Evolutionary conservation across 2,329 filamentous ascomycete species (phyloP), one percentile per base, ranked within the genome.

Genomic region (Paecilomyces sp.): DNA sequence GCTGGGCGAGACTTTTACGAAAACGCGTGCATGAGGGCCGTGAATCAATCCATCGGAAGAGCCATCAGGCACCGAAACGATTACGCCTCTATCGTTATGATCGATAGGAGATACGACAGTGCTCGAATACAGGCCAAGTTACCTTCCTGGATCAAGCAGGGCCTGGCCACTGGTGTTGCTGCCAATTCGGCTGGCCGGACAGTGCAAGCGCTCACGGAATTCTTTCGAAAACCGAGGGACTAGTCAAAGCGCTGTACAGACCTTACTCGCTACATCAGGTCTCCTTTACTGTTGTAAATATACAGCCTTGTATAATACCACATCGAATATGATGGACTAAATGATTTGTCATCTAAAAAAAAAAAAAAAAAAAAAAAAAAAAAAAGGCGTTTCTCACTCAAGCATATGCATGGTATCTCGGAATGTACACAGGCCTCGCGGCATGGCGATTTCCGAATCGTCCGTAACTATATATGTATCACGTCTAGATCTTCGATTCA

Each of bases 11-110:
- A 93, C 62, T 96, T 91, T 70, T 96, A 95, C 70, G 92, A 97
- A 72, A 97, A 97, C 71, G 86, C 91, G 0, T 97, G 92, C 73
- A 97, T 99, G 92, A 83, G 94, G 47, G 91, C 92, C 3, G 94
- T 99, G 3, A 99, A 99, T 73, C 94, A 99, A 78, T 94, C 91
- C 70, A 92, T 99, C 66, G 94, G 94, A 0, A 82, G 94, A 60
- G 94, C 92, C 1, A 97, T 99, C 67, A 82, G 94, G 54, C 94
- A 99, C 72, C 84, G 83, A 58, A 85, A 84, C 25, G 94, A 99
- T 75, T 97, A 96, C 75, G 94, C 94, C 3, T 87, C 89, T 15
- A 97, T 99, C 63, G 77, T 97, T 59, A 82, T 99, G 70, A 79
- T 94, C 34, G 94, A 99, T 74, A 81, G 83, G 63, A 81, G 94